Base-by-base conservation (phyloP, 2,329 filamentous ascomycete species). In the Epichloe baconii region DNA sequence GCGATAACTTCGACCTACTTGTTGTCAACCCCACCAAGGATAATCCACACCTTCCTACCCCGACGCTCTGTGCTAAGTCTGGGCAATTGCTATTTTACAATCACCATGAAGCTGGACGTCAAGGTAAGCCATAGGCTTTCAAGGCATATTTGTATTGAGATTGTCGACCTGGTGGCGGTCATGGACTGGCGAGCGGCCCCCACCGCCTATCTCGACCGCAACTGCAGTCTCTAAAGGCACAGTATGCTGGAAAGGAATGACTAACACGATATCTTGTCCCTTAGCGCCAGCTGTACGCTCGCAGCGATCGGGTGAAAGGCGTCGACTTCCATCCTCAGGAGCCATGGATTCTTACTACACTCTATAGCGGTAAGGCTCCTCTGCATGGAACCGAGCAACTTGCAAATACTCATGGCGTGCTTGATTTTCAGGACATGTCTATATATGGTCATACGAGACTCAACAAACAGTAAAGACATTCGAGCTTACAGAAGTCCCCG, bases 371-470 rank as follows among this genome's bases (percentile, higher is more conserved):
- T 89, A 77, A 37, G 36, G 31, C 19, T 55, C 21, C 43, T 21
- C 12, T 8, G 10, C 19, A n/a, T 45, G 7, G 14, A 19, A 6
- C 21, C 17, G 12, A 26, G 8, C 23, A 21, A 23, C 7, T 46
- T 42, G 45, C 34, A 36, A n/a, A 40, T 48, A 44, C 52, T 50
- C 6, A 53, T 19, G 14, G 21, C n/a, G 3, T 1, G 6, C 8
- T 46, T 35, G 3, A 15, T n/a, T 17, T 47, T 55, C 31, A 89
- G 88, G 93, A 69, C 91, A 97, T 75, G 93, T 95, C 67, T 94
- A 97, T 75, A 97, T 98, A 67, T 97, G 93, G 90, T 96, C 91
- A 36, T 95, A 95, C 71, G 91, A 95, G 72, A 94, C 89, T 48
- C 89, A 95, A 68, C 86, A 90, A 57, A 90, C 97, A 57, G 88